Base-by-base conservation (phyloP, 805 yeast genomes). In the Candida mattraensis region DNA sequence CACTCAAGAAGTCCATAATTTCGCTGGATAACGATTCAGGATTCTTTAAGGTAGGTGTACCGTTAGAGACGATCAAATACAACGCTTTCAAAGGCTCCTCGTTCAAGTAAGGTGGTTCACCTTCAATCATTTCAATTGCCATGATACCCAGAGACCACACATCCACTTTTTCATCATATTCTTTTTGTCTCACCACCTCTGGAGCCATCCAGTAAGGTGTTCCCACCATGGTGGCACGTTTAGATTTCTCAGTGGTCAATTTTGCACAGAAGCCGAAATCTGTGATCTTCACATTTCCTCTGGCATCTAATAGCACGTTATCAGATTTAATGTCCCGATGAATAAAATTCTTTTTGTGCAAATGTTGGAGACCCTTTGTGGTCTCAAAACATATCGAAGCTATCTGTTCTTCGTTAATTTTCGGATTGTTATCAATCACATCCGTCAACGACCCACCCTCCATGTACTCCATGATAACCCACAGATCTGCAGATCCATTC, bases 151-250 rank as follows among this genome's bases (percentile, higher is more conserved):
- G 66, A 6, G 96, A 87, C 99, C 99, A 93, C 32, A 93, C 82
- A 64, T 93, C 99, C 28, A 93, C 96, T 58, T 93, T 89, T 30
- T 95, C 93, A 22, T 95, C 99, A 57, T 93, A 93, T 56, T 89
- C 96, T 60, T 88, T 89, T 50, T 94, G 78, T 13, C 89, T 79
- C 18, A 93, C 96, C 35, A 93, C 96, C 61, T 93, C 99, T 1
- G 99, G 99, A 0, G 99, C 99, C 99, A 93, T 93, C 99, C 99
- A 93, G 60, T 93, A 93, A 10, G 99, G 99, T 0, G 99, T 93
- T 11, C 99, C 99, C 12, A 93, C 99, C 95, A 93, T 87, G 4
- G 99, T 93, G 3, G 96, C 88, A 59, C 99, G 79, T 61, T 91
- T 89, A 37, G 84, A 69, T 47, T 85, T 83, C 36, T 76, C 74